Base-by-base conservation (phyloP, 441 rosid species). In the Adansonia grandidieri region DNA sequence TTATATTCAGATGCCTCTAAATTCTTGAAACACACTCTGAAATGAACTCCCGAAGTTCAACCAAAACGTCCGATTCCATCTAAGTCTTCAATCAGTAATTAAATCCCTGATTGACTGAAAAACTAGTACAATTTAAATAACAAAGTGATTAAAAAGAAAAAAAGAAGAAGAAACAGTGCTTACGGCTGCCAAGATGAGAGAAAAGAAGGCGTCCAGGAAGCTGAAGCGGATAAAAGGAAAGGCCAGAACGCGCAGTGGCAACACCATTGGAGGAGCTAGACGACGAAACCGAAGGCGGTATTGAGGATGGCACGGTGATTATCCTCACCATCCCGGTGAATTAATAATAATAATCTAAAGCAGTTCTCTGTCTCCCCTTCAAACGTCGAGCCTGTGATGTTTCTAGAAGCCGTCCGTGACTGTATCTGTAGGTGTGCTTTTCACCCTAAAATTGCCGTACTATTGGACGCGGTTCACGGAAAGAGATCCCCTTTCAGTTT, bases 281-380 rank as follows among this genome's bases (percentile, higher is more conserved):
- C 47, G 85, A 86, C 77, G 87, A 71, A 9, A 90, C 66, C 8
- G 97, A 88, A 69, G 97, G 93, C 74, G 90, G 86, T 78, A 92
- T 77, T 32, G 98, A 87, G 78, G 97, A 90, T 0, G 95, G 91
- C 94, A 91, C 88, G 58, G 95, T 91, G 11, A 86, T 72, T 73
- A 91, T 80, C 91, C 93, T 88, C 81, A 87, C 91, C 91, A 84
- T 90, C 74, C 57, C 17, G 53, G 57, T 54, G 54, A 20, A 77
- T 17, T 51, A 10, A 28, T 1, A 62, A 61, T 10, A 22, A 22
- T 19, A 58, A 19, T 53, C 19, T 53, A 53, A 53, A 45, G 57
- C 57, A 53, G 19, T 14, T 14, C 6, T 66, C 24, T 44, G 51
- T 17, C 51, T 42, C 24, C 17, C 15, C 57, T 32, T 32, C 5